Evolutionary conservation across 495 filamentous ascomycete species (phyloP), one percentile per base, ranked within the genome.

Genomic region (Neurospora sp.): DNA sequence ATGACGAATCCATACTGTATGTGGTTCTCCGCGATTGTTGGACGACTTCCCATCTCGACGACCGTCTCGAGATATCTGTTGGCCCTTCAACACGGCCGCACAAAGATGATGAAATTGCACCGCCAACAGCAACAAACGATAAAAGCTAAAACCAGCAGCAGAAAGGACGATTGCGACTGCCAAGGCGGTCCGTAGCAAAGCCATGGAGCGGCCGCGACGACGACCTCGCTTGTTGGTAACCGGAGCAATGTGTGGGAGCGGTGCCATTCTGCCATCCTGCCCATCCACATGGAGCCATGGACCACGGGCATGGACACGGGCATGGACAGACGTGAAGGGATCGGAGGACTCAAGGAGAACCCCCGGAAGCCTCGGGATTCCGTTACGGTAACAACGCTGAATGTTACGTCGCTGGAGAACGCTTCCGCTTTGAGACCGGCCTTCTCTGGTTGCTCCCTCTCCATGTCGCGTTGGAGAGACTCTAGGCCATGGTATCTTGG

Each of bases 1-100:
- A 83, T 83, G 76, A 74, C 42, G 77, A 73, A 73, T 73, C 76
- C 66, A 76, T 70, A 42, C 74, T 73, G 70, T 43, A 48, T 74
- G 74, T 76, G 76, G 74, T 77, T 71, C 69, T 69, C 73, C 71
- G 72, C 21, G 24, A 31, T 45, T 72, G 80, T 84, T 84, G 82
- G 81, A 76, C 78, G 75, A 77, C 70, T 69, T 69, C 74, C 71
- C 70, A 72, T 73, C 54, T 62, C 54, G 54, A 62, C 24, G 24
- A 6, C 54, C 24, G 13, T 31, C 54, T 28, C 24, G 54, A 31
- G 54, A 62, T 31, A 17, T 31, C 24, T 31, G 54, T 62, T 62
- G 54, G 54, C 54, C 54, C 13, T 17, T 62, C 13, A 17, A 31
- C 24, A 31, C 24, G 54, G 13, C 54, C 11, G 24, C 24, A 62